These are phyloP conservation scores for Kazachstania viticola DNA, from an alignment of 805 yeast species.

Conservation along the genomic window DNA sequence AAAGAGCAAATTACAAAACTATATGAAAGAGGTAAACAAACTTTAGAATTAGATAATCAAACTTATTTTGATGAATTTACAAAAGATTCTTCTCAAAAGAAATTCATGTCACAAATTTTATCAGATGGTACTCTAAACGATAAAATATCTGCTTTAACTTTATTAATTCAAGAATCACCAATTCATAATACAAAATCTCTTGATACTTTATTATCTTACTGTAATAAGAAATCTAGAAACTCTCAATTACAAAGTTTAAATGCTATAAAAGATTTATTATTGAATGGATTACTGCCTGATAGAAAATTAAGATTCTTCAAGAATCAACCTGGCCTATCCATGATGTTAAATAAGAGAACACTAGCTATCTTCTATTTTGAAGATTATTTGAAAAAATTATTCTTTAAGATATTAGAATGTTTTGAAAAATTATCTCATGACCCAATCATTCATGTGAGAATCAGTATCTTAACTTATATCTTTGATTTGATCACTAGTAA, in stretches of 20 bases:
- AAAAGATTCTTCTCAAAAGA: constrained; percentile 66
- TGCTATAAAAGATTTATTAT: constrained; percentile 78
- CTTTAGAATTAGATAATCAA: constrained; percentile 61
- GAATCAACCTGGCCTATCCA: constrained; percentile 49
- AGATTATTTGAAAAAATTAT: constrained; percentile 70
- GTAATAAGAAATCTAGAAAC: constrained; percentile 85
- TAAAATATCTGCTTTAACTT: constrained; percentile 88
- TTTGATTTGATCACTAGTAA: constrained; percentile 72
- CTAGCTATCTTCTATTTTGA: constrained; percentile 76
- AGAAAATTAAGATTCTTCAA: constrained; percentile 72
- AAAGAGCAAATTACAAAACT: constrained; percentile 50
- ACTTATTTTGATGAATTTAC: constrained; percentile 62
- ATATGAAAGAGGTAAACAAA: constrained; percentile 50
- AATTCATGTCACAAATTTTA: constrained; percentile 80
- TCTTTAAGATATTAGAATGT: constrained; percentile 62
- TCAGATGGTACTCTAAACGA: constrained; percentile 89
- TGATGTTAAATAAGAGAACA: constrained; percentile 37
- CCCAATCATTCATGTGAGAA: constrained; percentile 77
- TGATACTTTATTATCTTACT: constrained; percentile 63
- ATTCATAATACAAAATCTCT: constrained; percentile 76
- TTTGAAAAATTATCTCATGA: constrained; percentile 82
- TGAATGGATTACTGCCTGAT: constrained; percentile 76
- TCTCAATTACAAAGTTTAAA: constrained; percentile 85
- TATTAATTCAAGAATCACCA: constrained; percentile 91
- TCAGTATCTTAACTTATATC: constrained; percentile 62